These are phyloP conservation scores for Kodamaea kakaduensis DNA, from an alignment of 805 yeast genomes.

Conservation along the genomic window DNA sequence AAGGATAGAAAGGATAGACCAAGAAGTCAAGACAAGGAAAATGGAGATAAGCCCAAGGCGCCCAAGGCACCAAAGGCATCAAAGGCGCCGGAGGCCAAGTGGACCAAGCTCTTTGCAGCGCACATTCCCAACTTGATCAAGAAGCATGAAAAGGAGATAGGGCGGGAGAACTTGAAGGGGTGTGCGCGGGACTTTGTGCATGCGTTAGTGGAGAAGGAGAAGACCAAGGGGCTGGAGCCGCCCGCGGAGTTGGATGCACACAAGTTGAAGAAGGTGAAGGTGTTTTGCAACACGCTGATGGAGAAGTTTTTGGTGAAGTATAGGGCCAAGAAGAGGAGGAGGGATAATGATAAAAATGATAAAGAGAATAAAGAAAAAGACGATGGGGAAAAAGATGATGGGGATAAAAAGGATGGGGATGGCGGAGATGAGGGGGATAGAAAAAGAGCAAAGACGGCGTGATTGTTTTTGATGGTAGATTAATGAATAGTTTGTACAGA, in stretches of 20 bases:
- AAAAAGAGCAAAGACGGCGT: constrained; percentile 1
- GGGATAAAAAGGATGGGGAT: constrained; percentile 3
- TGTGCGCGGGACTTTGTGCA: constrained; percentile 79
- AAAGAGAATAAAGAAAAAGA: constrained; percentile 4
- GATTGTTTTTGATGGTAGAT: constrained; percentile 1
- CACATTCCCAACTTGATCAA: constrained; percentile 76
- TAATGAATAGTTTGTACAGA: constrained; percentile 2
- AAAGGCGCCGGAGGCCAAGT: constrained; percentile 22
- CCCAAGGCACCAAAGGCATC: neutral
- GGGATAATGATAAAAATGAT: constrained; percentile 8
- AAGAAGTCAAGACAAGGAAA: constrained; percentile 8
- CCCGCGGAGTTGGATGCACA: constrained; percentile 59
- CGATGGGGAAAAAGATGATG: constrained; percentile 1
- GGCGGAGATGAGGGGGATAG: neutral
- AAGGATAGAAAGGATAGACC: neutral
- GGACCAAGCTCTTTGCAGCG: constrained; percentile 58
- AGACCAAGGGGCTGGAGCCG: constrained; percentile 39
- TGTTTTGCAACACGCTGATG: constrained; percentile 62
- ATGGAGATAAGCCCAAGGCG: constrained; percentile 8
- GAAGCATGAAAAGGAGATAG: constrained; percentile 60
- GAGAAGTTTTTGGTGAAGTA: constrained; percentile 54
- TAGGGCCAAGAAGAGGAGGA: constrained; percentile 33
- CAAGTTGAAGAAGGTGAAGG: constrained; percentile 65
- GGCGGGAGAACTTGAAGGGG: constrained; percentile 67
- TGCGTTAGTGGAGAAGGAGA: constrained; percentile 65